These are phyloP conservation scores for Cichorium intybus DNA, from an alignment of 140 eudicot species.

Conservation along the genomic window DNA sequence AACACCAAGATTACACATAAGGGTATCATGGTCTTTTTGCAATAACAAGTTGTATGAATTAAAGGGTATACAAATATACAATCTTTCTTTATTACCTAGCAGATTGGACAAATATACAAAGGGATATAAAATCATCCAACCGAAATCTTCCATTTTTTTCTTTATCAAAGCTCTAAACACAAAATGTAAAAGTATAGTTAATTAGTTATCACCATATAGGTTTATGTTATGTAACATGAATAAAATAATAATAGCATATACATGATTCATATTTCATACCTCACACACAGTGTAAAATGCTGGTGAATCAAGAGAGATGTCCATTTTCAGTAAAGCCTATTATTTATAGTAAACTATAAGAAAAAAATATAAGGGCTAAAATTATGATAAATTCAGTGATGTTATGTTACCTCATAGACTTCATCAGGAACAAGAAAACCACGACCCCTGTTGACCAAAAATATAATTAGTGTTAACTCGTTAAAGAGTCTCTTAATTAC, in stretches of 20 bases:
- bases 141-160: constrained; percentile 70
- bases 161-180: constrained; percentile 75
- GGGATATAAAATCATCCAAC: constrained; percentile 81
- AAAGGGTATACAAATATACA: neutral
- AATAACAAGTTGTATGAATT: neutral
- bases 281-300: constrained; percentile 91
- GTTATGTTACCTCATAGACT: constrained; percentile 62
- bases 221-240: neutral
- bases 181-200: neutral
- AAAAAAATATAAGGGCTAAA: neutral
- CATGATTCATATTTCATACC: constrained; percentile 54
- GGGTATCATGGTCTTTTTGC: neutral
- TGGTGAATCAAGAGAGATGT: constrained; percentile 79
- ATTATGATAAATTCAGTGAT: no score
- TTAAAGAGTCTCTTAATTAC: neutral
- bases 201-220: neutral
- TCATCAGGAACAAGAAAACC: constrained; percentile 88
- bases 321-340: constrained; percentile 76
- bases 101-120: constrained; percentile 86
- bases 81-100: constrained; percentile 49
- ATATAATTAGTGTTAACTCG: constrained; percentile 8
- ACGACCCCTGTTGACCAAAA: constrained; percentile 57
- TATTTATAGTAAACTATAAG: constrained; percentile 11
- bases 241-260: neutral
- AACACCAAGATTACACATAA: constrained; percentile 8